A percentile compares a stretch with the other conserved stretches of the same genome.
Conservation (phyloP, 495 filamentous ascomycete genomes). For the Ascobolus immersus region DNA sequence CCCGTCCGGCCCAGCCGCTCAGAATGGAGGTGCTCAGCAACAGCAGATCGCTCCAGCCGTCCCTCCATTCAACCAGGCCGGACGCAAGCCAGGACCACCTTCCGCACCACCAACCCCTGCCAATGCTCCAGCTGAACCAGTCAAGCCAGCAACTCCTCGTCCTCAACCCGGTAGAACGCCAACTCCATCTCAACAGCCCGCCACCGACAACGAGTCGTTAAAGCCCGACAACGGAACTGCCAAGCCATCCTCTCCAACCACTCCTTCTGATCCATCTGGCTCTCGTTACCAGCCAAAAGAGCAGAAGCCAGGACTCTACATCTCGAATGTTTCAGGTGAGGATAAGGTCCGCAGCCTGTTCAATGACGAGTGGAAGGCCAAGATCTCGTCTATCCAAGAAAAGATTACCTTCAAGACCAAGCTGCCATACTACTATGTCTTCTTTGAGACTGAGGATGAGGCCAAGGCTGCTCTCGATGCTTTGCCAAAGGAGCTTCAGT, state of each 20-base stretch:
- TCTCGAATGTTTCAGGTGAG: conserved; percentile 50
- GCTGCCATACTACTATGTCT: conserved; percentile 50
- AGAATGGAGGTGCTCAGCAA: conserved; percentile 3
- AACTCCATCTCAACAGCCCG: conserved; percentile 21
- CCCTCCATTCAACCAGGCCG: conserved; percentile 6
- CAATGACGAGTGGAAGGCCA: conserved; percentile 49
- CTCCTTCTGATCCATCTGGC: conserved; percentile 1
- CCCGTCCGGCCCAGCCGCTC: not conserved
- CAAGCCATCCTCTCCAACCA: not conserved
- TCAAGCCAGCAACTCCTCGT: conserved; percentile 19
- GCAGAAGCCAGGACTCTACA: conserved; percentile 45
- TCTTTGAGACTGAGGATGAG: conserved; percentile 52
- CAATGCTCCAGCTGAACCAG: conserved; percentile 18
- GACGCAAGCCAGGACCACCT: conserved; percentile 14
- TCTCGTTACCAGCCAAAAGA: conserved; percentile 17
- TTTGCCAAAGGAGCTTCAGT: conserved; percentile 48
- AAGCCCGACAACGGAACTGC: not conserved
- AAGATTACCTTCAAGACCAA: conserved; percentile 28
- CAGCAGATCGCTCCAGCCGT: conserved; percentile 12
- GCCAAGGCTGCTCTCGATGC: conserved; percentile 48
- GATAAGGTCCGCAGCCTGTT: conserved; percentile 60
- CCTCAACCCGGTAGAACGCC: conserved; percentile 14
- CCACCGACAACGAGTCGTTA: conserved; percentile 18
- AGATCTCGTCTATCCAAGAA: conserved; percentile 46
- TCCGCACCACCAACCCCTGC: conserved; percentile 21